These are phyloP conservation scores for Remersonia thermophila DNA, from an alignment of 2,329 filamentous ascomycete genomes.

Conservation along the genomic window DNA sequence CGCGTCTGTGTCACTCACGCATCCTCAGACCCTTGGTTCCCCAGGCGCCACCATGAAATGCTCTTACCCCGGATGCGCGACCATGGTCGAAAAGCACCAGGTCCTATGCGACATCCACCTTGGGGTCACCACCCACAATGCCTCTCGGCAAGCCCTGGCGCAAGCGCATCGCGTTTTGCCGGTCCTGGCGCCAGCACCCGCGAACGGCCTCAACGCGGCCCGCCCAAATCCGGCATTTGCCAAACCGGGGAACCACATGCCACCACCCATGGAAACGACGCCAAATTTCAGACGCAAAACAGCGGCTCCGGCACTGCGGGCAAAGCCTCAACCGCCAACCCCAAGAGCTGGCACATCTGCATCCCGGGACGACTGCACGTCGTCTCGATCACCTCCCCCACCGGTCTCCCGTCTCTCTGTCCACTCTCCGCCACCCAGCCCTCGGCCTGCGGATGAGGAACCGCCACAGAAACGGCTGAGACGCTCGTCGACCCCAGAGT, in stretches of 20 bases:
- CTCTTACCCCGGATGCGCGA: conserved; percentile 7
- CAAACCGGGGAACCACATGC: too few species aligned
- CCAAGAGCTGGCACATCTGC: conserved; percentile 6
- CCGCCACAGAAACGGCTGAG: conserved; percentile 10
- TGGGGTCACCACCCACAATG: conserved; percentile 3
- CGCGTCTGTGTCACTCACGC: too few species aligned
- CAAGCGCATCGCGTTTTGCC: too few species aligned
- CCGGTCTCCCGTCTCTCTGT: conserved; percentile 1
- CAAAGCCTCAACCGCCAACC: conserved; percentile 3
- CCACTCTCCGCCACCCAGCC: conserved; percentile 9
- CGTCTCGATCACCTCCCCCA: conserved; percentile 2
- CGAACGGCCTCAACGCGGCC: not conserved
- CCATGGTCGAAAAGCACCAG: conserved; percentile 6
- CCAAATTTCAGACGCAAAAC: conserved; percentile 9
- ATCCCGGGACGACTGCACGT: conserved; percentile 2
- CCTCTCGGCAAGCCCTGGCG: not conserved
- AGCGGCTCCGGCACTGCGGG: not conserved
- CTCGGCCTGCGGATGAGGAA: conserved; percentile 5
- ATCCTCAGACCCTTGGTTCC: too few species aligned
- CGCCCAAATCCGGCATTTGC: not conserved
- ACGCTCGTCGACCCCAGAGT: conserved; percentile 2
- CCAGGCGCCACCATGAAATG: conserved; percentile 5
- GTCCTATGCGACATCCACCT: conserved; percentile 7
- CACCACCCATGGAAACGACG: too few species aligned
- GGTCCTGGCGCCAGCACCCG: too few species aligned